Base-by-base conservation (phyloP, 129 eudicot species). In the Glebionis coronaria region DNA sequence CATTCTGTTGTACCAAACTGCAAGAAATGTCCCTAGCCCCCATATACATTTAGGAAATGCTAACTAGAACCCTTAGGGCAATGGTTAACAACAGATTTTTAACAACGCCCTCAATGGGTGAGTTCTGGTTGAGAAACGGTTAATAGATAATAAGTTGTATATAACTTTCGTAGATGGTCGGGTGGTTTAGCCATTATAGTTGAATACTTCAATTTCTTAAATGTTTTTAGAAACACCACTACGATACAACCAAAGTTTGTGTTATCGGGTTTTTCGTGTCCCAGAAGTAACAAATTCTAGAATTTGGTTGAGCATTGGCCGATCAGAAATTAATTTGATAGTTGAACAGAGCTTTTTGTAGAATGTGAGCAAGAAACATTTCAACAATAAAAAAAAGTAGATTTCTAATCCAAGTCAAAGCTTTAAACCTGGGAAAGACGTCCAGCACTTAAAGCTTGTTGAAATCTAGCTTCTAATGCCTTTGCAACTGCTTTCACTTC, bases 401-500 rank as follows among this genome's bases (percentile, higher is more conserved):
- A 21, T 15, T 52, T 44, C 16, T 66, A 15, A 25, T 62, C 14
- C 46, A 19, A 68, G 35, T 62, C 63, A 73, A 73, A 60, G 49
- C 25, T 59, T 57, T 56, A 42, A n/a, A 93, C 99, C 99, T 94
- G 97, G 73, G 95, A 89, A 68, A 89, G 92, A 56, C 99, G 97
- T 8, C 99, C 99, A 71, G 93, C 97, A 63, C 81, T 71, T 49
- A 94, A 63, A 75, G 99, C 99, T 82, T 89, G 87, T 73, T 90
- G 86, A 74, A 94, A 94, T 75, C 97, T 84, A 63, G 99, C 70
- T 78, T 83, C 84, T 69, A 94, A 81, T 73, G 93, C 97, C 70
- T 86, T 74, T 25, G 97, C 95, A 52, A 94, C 99, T 49, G 93
- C 88, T 45, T 82, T 81, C 44, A 94, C 99, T 87, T 94, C 99